Percentiles rank a stretch among this genome's conserved stretches.
Evolutionary conservation across 2,329 filamentous ascomycete genomes (phyloP).

Genomic region (Chaetomium strumarium): DNA sequence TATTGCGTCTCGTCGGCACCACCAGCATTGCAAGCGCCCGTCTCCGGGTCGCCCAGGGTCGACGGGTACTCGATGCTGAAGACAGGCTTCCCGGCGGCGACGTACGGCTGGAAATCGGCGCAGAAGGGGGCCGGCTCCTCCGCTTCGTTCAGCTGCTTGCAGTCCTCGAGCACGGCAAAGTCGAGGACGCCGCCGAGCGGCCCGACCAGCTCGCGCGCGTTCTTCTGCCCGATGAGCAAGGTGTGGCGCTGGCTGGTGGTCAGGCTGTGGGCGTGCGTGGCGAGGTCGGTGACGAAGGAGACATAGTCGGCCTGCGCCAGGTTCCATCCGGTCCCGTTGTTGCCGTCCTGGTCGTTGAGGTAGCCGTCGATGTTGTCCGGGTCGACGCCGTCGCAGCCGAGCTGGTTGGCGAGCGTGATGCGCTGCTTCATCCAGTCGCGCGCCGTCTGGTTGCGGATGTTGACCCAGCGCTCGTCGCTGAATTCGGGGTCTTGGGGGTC

Average conservation of each 20-base stretch:
- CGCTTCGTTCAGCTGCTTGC: slow-evolving; percentile 13
- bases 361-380: slow-evolving; percentile 20
- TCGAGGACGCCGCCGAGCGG: slow-evolving; percentile 3
- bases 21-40: not conserved
- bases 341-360: slow-evolving; percentile 3
- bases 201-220: slow-evolving; percentile 12
- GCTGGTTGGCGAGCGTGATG: slow-evolving; percentile 10
- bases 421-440: slow-evolving; percentile 13
- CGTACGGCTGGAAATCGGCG: slow-evolving; percentile 14
- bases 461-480: slow-evolving; percentile 15
- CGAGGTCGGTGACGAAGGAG: slow-evolving; percentile 11
- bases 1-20: slow-evolving; percentile 8
- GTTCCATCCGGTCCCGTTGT: slow-evolving; percentile 12
- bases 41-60: not conserved
- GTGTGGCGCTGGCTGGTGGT: slow-evolving; percentile 6
- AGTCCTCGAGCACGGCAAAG: slow-evolving; percentile 21
- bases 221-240: slow-evolving; percentile 19
- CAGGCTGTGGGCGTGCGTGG: slow-evolving; percentile 12
- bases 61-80: slow-evolving; percentile 19
- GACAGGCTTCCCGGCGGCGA: slow-evolving; percentile 11
- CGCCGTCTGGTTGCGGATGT: slow-evolving; percentile 16
- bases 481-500: slow-evolving; percentile 8
- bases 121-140: slow-evolving; percentile 9
- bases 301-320: slow-evolving; percentile 8
- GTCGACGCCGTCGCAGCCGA: slow-evolving; percentile 19